Base-by-base conservation (phyloP, 73 alveolate genomes). In the Paramecium biaurelia region DNA sequence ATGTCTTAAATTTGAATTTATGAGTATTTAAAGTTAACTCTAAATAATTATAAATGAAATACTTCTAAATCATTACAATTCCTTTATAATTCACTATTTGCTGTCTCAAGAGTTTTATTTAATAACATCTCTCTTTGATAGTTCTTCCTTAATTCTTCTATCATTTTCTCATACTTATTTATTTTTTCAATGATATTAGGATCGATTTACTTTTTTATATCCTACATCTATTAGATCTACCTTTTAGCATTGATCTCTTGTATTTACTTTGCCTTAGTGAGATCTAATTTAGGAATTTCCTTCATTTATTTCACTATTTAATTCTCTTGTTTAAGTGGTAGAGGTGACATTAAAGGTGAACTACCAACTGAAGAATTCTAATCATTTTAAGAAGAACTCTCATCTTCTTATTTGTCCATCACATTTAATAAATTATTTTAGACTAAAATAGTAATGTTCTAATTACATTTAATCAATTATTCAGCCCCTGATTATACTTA, bases 81-180 rank as follows among this genome's bases (percentile, higher is more conserved):
- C 18, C 89, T 76, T 30, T 20, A 12, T 23, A 76, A 76, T 76
- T 76, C 38, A 41, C 41, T 21, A 76, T 76, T 76, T 43, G 38
- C 18, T 34, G 41, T 76, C 24, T 76, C 38, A 7, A 37, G 38
- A 2, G 89, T 20, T 38, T 43, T 37, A 76, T 76, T 76, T 15
- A 76, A 41, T 38, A 76, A 18, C 89, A 76, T 76, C 30, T 76
- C 89, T 76, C 89, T 76, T 76, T 76, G 5, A 76, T 76, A 76
- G 24, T 76, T 76, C 24, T 76, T 76, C 47, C 89, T 76, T 5
- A 76, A 34, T 41, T 76, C 89, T 7, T 76, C 89, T 38, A 76
- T 7, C 7, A 58, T 7, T 41, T 74, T 37, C 12, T 76, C 89
- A 34, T 34, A 76, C 24, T 41, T 76, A 20, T 76, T 20, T 5